Conservation (phyloP, 306 rosid species). For the Cucumis hystrix region DNA sequence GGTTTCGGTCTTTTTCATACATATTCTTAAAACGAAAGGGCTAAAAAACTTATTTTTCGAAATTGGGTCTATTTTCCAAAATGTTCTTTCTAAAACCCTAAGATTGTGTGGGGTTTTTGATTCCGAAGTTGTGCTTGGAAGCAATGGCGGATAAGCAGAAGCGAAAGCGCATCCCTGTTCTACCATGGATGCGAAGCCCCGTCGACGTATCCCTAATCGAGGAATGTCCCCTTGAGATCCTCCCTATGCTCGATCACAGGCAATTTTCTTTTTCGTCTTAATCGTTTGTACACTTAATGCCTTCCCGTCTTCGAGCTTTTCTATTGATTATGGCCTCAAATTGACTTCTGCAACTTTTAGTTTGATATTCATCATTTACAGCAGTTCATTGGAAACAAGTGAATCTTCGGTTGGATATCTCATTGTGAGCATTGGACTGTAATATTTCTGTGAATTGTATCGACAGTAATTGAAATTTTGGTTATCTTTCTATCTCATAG, state of each 20-base stretch:
- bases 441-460: neutral
- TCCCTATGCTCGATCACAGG: slow-evolving; percentile 55
- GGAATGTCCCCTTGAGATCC: slow-evolving; percentile 29
- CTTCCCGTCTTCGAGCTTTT: neutral
- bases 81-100: slow-evolving; percentile 7
- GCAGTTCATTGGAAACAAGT: neutral
- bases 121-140: neutral
- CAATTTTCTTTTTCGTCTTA: neutral
- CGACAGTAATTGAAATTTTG: neutral
- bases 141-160: slow-evolving; percentile 39
- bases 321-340: neutral
- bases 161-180: slow-evolving; percentile 31
- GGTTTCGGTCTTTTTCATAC: no score
- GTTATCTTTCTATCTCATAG: neutral
- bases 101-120: neutral
- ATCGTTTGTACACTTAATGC: neutral
- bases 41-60: no score
- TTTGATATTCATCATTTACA: neutral
- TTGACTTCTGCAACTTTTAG: neutral
- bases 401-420: neutral
- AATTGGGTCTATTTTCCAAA: no score
- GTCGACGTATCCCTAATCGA: slow-evolving; percentile 37
- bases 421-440: neutral
- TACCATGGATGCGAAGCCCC: slow-evolving; percentile 96
- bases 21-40: no score